These are phyloP conservation scores for Lobosporangium transversale DNA, from an alignment of 192 early-diverging fungal genomes.

Conservation along the genomic window DNA sequence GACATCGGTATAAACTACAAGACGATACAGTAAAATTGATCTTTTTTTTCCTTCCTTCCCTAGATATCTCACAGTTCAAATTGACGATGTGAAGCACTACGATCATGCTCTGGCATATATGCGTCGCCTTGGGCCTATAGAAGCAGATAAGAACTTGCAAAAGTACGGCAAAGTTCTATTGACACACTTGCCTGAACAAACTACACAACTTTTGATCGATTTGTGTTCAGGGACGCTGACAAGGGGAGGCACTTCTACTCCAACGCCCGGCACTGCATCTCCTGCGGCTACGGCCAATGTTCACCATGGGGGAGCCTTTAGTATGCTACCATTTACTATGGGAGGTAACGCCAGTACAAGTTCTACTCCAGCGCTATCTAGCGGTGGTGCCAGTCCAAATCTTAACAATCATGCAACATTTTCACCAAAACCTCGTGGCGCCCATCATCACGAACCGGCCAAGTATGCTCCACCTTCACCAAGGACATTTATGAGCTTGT, in stretches of 20 bases:
- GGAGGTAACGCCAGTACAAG: constrained; percentile 10
- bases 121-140: constrained; percentile 60
- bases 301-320: constrained; percentile 25
- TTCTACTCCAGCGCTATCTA: constrained; percentile 4
- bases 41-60: background rate
- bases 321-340: constrained; percentile 52
- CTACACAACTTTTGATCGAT: constrained; percentile 66
- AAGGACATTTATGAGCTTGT: constrained; percentile 87
- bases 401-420: constrained; percentile 8
- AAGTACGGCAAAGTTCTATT: constrained; percentile 67
- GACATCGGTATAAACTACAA: too few species aligned
- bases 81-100: constrained; percentile 89
- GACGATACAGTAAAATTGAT: background rate
- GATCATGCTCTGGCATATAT: constrained; percentile 82
- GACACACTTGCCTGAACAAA: constrained; percentile 61
- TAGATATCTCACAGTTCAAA: constrained; percentile 87
- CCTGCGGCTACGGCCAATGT: constrained; percentile 7
- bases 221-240: constrained; percentile 60
- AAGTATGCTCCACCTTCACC: constrained; percentile 63
- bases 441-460: constrained; percentile 18
- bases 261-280: constrained; percentile 19
- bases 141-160: constrained; percentile 67
- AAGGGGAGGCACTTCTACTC: constrained; percentile 2
- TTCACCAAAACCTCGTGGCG: constrained; percentile 9
- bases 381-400: constrained; percentile 17